Evolutionary conservation across 106 monocot genomes (phyloP).

Genomic region (Apostasia ramifera): DNA sequence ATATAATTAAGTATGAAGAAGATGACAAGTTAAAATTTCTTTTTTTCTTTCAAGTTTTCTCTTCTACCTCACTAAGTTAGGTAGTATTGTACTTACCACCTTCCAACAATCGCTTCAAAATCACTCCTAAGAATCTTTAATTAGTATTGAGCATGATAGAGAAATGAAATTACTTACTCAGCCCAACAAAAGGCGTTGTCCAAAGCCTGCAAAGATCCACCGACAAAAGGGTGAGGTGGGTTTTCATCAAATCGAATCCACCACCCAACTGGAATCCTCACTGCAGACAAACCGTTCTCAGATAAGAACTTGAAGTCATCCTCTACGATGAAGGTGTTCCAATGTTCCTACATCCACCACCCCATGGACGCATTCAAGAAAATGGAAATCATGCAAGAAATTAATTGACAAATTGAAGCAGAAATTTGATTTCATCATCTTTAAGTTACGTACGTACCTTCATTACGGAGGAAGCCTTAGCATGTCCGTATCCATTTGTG

Average conservation of each 20-base stretch:
- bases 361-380: background rate
- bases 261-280: no score
- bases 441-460: background rate
- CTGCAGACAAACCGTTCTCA: background rate
- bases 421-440: background rate
- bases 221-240: constrained; percentile 22
- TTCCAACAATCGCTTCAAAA: no score
- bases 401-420: background rate
- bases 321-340: no score
- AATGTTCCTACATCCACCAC: background rate
- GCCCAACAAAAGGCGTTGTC: constrained; percentile 38
- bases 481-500: constrained; percentile 4
- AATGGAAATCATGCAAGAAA: background rate
- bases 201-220: constrained; percentile 22
- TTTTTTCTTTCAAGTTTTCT: no score
- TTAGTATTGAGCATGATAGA: no score
- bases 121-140: no score
- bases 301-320: background rate
- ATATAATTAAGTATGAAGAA: no score
- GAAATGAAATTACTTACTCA: constrained; percentile 10
- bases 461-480: background rate
- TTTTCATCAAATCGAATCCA: constrained; percentile 9
- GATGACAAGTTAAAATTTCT: no score
- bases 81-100: no score
- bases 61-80: no score